Evolutionary conservation across 805 yeast species (phyloP).

Genomic region (Yueomyces sinensis): DNA sequence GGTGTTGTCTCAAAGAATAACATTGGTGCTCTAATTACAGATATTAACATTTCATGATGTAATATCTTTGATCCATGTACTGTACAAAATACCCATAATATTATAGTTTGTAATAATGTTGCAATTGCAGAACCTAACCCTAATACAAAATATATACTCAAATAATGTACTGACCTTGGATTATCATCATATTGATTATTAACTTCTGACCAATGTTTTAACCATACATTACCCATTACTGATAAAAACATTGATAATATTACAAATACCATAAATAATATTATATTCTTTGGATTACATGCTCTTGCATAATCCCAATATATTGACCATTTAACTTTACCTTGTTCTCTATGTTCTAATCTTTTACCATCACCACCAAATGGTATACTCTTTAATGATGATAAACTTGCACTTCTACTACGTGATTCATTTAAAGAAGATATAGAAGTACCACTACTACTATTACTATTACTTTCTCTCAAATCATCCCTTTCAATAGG

Average conservation of each 20-base stretch:
- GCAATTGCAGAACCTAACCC: slow-evolving; percentile 41
- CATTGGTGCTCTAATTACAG: slow-evolving; percentile 50
- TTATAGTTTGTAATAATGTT: slow-evolving; percentile 31
- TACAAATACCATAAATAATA: slow-evolving; percentile 26
- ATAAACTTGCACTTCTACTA: too few species aligned
- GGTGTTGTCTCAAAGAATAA: slow-evolving; percentile 60
- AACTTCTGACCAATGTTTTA: slow-evolving; percentile 56
- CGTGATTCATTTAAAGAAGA: too few species aligned
- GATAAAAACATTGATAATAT: slow-evolving; percentile 26
- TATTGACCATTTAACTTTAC: slow-evolving; percentile 42
- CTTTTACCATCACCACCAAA: slow-evolving; percentile 1
- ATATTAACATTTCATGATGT: slow-evolving; percentile 42
- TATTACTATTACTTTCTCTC: too few species aligned
- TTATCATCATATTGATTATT: slow-evolving; percentile 31
- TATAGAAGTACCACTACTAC: too few species aligned
- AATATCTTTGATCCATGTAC: slow-evolving; percentile 41
- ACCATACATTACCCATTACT: slow-evolving; percentile 43
- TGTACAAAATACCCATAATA: slow-evolving; percentile 40
- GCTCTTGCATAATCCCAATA: slow-evolving; percentile 46
- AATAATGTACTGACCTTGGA: slow-evolving; percentile 31
- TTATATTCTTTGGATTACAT: slow-evolving; percentile 39
- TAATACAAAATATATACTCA: slow-evolving; percentile 40
- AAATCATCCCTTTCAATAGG: too few species aligned
- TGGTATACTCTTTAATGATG: too few species aligned
- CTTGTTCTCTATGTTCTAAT: slow-evolving; percentile 47